These are phyloP conservation scores for Aspergillus pseudoviridinutans DNA, from an alignment of 2,329 filamentous ascomycete species.

Conservation along the genomic window DNA sequence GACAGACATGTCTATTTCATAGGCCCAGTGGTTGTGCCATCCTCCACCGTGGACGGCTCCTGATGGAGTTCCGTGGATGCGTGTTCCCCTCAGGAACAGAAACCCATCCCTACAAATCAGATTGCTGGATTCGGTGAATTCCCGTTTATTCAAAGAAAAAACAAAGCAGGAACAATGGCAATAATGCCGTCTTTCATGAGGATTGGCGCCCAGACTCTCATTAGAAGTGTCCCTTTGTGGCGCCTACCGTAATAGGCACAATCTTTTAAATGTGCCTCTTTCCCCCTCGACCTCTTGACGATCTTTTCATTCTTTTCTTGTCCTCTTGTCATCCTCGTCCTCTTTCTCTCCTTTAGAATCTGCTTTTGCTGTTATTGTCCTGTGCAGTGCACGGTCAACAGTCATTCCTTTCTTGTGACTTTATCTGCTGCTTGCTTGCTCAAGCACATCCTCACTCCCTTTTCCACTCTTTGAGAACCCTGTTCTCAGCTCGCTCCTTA, in stretches of 20 bases:
- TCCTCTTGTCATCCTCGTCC: constrained; percentile 4
- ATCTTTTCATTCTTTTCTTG: neutral
- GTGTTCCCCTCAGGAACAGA: neutral
- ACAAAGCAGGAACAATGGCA: neutral
- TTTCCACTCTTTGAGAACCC: constrained; percentile 16
- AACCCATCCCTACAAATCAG: neutral
- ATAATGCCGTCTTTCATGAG: neutral
- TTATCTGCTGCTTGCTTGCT: neutral
- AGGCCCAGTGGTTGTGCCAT: neutral
- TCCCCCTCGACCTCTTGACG: neutral
- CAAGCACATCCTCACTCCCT: neutral
- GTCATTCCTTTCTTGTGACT: constrained; percentile 20
- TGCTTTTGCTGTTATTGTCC: constrained; percentile 16
- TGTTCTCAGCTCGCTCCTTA: constrained; percentile 15
- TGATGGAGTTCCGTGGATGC: neutral
- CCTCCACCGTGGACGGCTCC: neutral
- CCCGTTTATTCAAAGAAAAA: neutral
- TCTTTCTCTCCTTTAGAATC: constrained; percentile 4
- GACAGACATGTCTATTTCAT: neutral
- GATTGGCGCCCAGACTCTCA: neutral
- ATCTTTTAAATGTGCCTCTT: neutral
- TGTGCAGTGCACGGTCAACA: constrained; percentile 33
- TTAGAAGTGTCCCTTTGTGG: neutral
- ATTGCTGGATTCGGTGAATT: neutral
- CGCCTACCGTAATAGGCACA: neutral